phyloP scores from a whole-genome alignment of 2,329 filamentous ascomycete species.

The Colletotrichum eleusines region DNA sequence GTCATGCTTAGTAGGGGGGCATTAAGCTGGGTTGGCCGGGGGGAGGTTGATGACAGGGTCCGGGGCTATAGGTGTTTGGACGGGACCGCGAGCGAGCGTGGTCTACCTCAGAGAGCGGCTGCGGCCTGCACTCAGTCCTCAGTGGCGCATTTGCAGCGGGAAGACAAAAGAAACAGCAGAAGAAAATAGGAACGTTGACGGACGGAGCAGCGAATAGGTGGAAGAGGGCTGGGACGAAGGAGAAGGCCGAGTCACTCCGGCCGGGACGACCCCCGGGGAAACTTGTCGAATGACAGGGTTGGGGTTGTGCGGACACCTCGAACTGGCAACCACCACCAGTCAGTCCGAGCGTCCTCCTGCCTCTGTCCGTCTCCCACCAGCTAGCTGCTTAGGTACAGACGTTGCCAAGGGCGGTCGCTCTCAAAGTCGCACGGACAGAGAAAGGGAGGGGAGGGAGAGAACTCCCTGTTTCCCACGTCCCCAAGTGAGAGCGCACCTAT shows the following conservation, averaged over 20 bases:
- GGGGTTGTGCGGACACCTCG: background rate
- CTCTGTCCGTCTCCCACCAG: background rate
- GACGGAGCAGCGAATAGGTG: slow-evolving; percentile 31
- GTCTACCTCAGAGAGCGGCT: slow-evolving; percentile 1
- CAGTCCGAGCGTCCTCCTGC: slow-evolving; percentile 1
- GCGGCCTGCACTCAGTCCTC: slow-evolving; percentile 6
- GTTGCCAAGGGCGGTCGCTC: too few species aligned
- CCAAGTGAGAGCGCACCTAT: background rate
- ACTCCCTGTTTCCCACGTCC: background rate
- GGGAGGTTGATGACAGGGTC: slow-evolving; percentile 24
- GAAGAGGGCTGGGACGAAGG: slow-evolving; percentile 19
- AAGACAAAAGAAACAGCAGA: slow-evolving; percentile 13
- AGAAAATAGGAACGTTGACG: slow-evolving; percentile 9
- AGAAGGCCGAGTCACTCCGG: slow-evolving; percentile 21
- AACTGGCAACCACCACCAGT: background rate
- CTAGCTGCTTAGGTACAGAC: background rate
- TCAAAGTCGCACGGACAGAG: background rate
- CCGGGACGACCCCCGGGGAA: slow-evolving; percentile 25
- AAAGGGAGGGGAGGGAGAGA: background rate
- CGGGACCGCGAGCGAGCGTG: slow-evolving; percentile 8
- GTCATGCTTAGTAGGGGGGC: slow-evolving; percentile 32
- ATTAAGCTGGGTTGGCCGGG: slow-evolving; percentile 11
- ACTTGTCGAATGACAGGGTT: slow-evolving; percentile 14
- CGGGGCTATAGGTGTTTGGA: slow-evolving; percentile 27
- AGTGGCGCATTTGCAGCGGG: slow-evolving; percentile 17